phyloP scores from a whole-genome alignment of 106 monocot genomes.

The Iris macrosiphon region DNA sequence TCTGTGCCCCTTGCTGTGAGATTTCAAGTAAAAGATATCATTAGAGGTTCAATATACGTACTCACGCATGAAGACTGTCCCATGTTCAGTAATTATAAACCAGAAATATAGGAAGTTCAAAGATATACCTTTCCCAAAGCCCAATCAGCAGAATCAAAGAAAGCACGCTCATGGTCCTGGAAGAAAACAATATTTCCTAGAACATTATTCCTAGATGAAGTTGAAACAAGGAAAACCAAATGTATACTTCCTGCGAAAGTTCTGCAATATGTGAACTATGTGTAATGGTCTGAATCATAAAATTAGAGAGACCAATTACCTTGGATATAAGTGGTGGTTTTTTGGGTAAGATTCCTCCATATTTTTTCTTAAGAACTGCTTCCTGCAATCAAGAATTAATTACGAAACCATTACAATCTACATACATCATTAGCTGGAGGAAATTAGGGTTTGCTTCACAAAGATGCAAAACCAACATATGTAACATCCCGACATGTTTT shows the following conservation, averaged over 20 bases:
- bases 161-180: constrained; percentile 95
- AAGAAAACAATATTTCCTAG: constrained; percentile 1
- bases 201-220: background rate
- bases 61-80: background rate
- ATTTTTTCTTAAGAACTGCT: constrained; percentile 67
- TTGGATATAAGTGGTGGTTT: constrained; percentile 82
- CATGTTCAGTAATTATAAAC: background rate
- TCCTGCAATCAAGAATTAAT: too few species aligned
- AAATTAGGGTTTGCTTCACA: too few species aligned
- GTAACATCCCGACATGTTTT: too few species aligned
- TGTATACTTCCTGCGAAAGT: too few species aligned
- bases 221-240: background rate
- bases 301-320: constrained; percentile 17
- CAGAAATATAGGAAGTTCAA: background rate
- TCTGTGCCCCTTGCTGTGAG: constrained; percentile 83
- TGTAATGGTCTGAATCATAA: too few species aligned
- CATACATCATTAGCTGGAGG: too few species aligned
- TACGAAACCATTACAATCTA: too few species aligned
- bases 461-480: too few species aligned
- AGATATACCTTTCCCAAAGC: constrained; percentile 86
- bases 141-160: constrained; percentile 99
- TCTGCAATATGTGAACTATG: too few species aligned
- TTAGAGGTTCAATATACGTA: background rate
- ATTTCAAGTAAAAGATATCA: constrained; percentile 2
- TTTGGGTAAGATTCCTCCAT: constrained; percentile 77